Evolutionary conservation across 129 eudicot species (phyloP).

Genomic region (Tagetes erecta): DNA sequence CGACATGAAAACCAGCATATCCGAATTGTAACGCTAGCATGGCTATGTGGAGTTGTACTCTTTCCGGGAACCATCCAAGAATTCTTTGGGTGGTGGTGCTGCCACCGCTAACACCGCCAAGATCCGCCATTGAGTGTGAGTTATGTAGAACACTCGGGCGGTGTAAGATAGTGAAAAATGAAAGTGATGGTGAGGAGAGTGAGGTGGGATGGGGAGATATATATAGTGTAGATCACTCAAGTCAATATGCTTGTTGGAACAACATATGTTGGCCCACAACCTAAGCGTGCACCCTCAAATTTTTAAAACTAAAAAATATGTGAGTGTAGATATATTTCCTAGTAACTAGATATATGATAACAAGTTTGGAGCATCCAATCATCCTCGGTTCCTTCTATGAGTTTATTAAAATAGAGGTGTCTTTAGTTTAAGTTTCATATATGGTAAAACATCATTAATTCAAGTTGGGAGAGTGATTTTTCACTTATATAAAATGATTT

Average conservation of each 20-base stretch:
- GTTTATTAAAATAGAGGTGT: too few relatives aligned
- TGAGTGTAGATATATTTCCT: too few relatives aligned
- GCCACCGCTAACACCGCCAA: conserved; percentile 13
- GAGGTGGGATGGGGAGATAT: conserved; percentile 17
- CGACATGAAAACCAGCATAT: conserved; percentile 95
- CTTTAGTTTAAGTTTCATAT: too few relatives aligned
- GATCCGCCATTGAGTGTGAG: conserved; percentile 28
- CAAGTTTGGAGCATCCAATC: neutral
- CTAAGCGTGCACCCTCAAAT: neutral
- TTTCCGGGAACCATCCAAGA: conserved; percentile 60
- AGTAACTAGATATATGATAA: neutral
- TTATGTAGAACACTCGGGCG: conserved; percentile 1
- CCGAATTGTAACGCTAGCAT: conserved; percentile 94
- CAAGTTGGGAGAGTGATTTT: too few relatives aligned
- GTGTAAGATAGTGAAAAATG: neutral
- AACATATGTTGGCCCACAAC: conserved; percentile 14
- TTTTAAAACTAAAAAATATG: neutral
- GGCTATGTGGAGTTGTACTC: conserved; percentile 75
- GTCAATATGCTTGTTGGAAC: neutral
- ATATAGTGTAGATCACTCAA: conserved; percentile 11
- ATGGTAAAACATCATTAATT: too few relatives aligned
- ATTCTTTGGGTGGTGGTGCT: conserved; percentile 23
- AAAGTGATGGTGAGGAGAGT: conserved; percentile 21
- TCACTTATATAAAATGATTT: too few relatives aligned
- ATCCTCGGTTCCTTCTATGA: too few relatives aligned